These are phyloP conservation scores for Apiotrichum akiyoshidainum DNA, from an alignment of 1,284 basidiomycete species.

Conservation along the genomic window DNA sequence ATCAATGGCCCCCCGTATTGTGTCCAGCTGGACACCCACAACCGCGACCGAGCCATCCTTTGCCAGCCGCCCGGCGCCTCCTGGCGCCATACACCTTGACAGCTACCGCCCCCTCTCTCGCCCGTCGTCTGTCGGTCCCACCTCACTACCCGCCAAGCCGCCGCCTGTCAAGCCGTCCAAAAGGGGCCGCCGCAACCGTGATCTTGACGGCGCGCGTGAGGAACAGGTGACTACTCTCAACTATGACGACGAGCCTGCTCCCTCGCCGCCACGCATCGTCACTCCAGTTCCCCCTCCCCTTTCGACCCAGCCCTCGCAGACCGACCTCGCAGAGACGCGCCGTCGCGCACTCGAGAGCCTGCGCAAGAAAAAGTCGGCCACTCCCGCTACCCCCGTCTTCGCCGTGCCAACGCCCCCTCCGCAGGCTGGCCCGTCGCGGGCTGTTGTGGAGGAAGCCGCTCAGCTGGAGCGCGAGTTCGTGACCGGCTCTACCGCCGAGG, in stretches of 20 bases:
- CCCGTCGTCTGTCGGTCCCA: background rate
- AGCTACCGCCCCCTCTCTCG: constrained; percentile 5
- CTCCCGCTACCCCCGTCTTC: background rate
- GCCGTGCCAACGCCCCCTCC: background rate
- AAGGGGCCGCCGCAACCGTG: constrained; percentile 5
- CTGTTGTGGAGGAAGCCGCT: constrained; percentile 32
- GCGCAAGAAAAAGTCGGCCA: constrained; percentile 15
- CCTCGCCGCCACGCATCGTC: background rate
- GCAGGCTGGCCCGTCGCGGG: background rate
- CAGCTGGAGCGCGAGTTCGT: constrained; percentile 34
- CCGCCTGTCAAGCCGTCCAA: background rate
- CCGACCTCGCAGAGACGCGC: constrained; percentile 31
- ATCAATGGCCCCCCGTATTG: constrained; percentile 1
- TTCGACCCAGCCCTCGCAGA: constrained; percentile 7
- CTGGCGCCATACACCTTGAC: constrained; percentile 3
- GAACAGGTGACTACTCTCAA: constrained; percentile 12
- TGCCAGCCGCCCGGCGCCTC: background rate
- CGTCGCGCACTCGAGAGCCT: constrained; percentile 38
- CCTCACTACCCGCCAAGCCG: background rate
- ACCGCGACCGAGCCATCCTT: background rate
- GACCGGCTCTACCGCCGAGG: constrained; percentile 15
- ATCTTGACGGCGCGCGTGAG: constrained; percentile 11
- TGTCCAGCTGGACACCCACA: constrained; percentile 13
- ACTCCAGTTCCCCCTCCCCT: background rate
- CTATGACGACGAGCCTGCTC: constrained; percentile 23